A percentile compares a stretch with the other conserved stretches of the same genome.
Evolutionary conservation across 768 basidiomycete species (phyloP).

Genomic region (Mycena amicta): DNA sequence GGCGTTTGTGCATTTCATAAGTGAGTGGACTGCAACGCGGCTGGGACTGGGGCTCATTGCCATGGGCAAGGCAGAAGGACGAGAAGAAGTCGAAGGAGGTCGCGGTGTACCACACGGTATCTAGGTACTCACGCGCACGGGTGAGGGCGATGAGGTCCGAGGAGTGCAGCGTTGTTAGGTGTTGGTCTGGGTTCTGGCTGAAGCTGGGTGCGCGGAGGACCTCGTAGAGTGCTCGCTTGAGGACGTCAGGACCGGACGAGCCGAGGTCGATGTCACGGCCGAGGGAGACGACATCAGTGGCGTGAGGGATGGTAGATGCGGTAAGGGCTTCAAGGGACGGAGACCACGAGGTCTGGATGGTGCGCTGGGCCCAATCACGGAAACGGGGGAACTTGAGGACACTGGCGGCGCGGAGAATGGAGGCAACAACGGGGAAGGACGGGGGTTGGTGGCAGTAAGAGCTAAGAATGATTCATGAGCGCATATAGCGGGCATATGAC

Average conservation of each 20-base stretch:
- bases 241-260: constrained; percentile 28
- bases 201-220: constrained; percentile 31
- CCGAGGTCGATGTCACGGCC: constrained; percentile 23
- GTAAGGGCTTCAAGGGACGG: constrained; percentile 26
- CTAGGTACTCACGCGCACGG: constrained; percentile 19
- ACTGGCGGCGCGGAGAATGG: constrained; percentile 37
- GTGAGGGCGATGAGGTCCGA: constrained; percentile 12
- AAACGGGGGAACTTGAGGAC: constrained; percentile 32
- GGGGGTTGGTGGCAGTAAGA: constrained; percentile 23
- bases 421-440: constrained; percentile 30
- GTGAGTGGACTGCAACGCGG: not conserved
- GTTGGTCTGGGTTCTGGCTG: constrained; percentile 21
- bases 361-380: constrained; percentile 30
- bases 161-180: not conserved
- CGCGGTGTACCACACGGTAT: constrained; percentile 12
- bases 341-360: constrained; percentile 36
- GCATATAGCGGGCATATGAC: constrained; percentile 9
- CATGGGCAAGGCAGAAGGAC: not conserved
- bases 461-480: constrained; percentile 8
- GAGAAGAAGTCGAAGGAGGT: constrained; percentile 9
- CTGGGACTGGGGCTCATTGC: not conserved
- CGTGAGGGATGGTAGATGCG: constrained; percentile 24
- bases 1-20: not conserved
- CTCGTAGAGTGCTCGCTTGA: constrained; percentile 41
- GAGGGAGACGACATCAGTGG: constrained; percentile 32